These are phyloP conservation scores for Tricholoma furcatifolium DNA, from an alignment of 768 basidiomycete genomes.

Conservation along the genomic window DNA sequence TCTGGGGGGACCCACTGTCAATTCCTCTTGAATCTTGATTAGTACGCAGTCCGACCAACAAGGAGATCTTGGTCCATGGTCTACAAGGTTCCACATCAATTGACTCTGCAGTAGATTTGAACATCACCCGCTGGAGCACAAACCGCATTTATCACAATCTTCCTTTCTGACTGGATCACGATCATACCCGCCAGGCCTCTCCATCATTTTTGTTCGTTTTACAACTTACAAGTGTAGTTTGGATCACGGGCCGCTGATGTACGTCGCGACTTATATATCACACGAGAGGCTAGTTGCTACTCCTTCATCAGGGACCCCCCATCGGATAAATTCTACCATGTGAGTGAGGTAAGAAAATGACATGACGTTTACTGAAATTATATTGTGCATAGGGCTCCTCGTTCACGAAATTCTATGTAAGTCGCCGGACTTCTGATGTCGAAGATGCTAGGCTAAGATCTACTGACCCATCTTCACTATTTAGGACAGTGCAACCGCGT, in stretches of 20 bases:
- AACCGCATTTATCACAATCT: constrained; percentile 18
- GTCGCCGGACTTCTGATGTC: neutral
- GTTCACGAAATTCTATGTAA: constrained; percentile 15
- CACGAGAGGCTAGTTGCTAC: constrained; percentile 8
- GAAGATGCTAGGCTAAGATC: neutral
- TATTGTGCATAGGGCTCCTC: constrained; percentile 5
- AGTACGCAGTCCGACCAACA: constrained; percentile 14
- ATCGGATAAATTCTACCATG: constrained; percentile 12
- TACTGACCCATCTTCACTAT: neutral
- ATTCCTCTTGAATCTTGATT: neutral
- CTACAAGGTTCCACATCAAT: constrained; percentile 15
- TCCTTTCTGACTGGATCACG: constrained; percentile 14
- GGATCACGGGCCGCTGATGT: constrained; percentile 21
- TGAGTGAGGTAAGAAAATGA: neutral
- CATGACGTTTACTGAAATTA: neutral
- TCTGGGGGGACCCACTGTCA: constrained; percentile 1
- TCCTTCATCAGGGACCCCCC: constrained; percentile 14
- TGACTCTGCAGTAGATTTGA: constrained; percentile 7
- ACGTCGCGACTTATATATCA: constrained; percentile 15
- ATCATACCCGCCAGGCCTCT: constrained; percentile 17
- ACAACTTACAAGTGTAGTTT: constrained; percentile 9
- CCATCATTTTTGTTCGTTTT: constrained; percentile 22
- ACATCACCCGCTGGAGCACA: constrained; percentile 14
- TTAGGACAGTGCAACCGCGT: constrained; percentile 19
- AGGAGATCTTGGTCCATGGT: constrained; percentile 17